Base-by-base conservation (phyloP, 2,329 filamentous ascomycete species). In the Ceratocystiopsis minuta region DNA sequence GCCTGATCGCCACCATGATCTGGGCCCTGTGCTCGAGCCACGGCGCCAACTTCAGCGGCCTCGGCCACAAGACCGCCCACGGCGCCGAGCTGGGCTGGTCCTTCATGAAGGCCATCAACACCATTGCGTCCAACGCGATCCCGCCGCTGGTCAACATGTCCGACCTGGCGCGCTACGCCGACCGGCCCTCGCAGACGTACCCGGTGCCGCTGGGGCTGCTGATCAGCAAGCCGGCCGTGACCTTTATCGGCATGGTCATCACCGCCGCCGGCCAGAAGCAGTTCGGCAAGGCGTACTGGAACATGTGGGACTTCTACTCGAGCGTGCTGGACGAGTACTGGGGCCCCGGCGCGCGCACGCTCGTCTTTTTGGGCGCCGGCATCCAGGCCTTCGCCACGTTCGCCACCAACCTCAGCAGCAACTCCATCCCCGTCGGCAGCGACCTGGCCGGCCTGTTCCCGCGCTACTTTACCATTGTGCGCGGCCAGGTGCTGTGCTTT, bases 221-320 rank as follows among this genome's bases (percentile, higher is more conserved):
- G 58, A 12, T 52, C 53, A 44, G 46, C 38, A 44, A 46, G 42
- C 41, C 43, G 14, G 40, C 46, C 20, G 42, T 48, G 38, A 43
- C 46, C 31, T 48, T 48, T 42, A 52, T 66, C 13, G 62, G 63
- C n/a, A 65, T 65, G 40, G 50, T 64, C 17, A 53, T 57, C 0
- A 65, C 62, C 0, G 56, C 60, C 0, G 60, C 61, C 5, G 60
- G 63, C 40, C 62, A 64, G 47, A 59, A 61, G 38, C 50, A 51
- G 15, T 64, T 60, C 55, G 58, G 55, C n/a, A 46, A 57, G 45
- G 50, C 42, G 2, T 40, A 48, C 20, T 50, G 48, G 49, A 50
- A 50, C 43, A 46, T 45, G 6, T 51, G 38, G 46, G 43, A 49
- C 45, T 28, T 46, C 43, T 24, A 42, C 16, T 43, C 43, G 24